Conservation (phyloP, 2,329 filamentous ascomycete genomes). For the Cytospora mali region DNA sequence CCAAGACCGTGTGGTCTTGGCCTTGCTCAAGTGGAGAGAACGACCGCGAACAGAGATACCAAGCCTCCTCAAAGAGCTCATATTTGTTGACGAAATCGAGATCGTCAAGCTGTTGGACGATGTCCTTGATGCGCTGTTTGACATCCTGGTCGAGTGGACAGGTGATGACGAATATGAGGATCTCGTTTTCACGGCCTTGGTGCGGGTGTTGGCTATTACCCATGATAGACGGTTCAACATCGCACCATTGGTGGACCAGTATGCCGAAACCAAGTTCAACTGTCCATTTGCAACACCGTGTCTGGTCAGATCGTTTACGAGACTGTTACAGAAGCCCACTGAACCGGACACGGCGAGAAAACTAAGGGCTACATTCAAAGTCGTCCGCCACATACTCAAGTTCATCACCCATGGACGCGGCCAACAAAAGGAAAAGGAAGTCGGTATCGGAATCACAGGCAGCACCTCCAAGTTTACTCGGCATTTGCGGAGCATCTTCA, state of each 20-base stretch:
- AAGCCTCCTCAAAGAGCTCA: conserved; percentile 75
- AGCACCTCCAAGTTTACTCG: conserved; percentile 74
- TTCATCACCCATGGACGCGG: conserved; percentile 90
- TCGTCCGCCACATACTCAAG: conserved; percentile 88
- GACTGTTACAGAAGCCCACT: conserved; percentile 79
- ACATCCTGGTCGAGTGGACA: conserved; percentile 87
- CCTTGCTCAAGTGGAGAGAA: conserved; percentile 85
- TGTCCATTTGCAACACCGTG: conserved; percentile 92
- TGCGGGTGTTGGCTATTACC: conserved; percentile 88
- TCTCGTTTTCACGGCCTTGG: conserved; percentile 84
- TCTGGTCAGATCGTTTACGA: conserved; percentile 81
- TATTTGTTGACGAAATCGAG: conserved; percentile 96
- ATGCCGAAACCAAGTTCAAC: conserved; percentile 85
- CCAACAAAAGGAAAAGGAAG: conserved; percentile 87
- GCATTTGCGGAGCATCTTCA: conserved; percentile 85
- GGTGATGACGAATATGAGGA: conserved; percentile 92
- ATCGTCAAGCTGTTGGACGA: conserved; percentile 91
- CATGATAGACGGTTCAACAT: conserved; percentile 94
- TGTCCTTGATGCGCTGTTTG: conserved; percentile 89
- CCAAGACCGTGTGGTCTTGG: conserved; percentile 84
- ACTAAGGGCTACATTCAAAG: conserved; percentile 89
- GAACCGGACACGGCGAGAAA: conserved; percentile 83
- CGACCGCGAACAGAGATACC: conserved; percentile 71
- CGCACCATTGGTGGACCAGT: conserved; percentile 86
- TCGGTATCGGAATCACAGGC: conserved; percentile 79